Conservation (phyloP, 1,284 basidiomycete species). For the Tilletia indica region DNA sequence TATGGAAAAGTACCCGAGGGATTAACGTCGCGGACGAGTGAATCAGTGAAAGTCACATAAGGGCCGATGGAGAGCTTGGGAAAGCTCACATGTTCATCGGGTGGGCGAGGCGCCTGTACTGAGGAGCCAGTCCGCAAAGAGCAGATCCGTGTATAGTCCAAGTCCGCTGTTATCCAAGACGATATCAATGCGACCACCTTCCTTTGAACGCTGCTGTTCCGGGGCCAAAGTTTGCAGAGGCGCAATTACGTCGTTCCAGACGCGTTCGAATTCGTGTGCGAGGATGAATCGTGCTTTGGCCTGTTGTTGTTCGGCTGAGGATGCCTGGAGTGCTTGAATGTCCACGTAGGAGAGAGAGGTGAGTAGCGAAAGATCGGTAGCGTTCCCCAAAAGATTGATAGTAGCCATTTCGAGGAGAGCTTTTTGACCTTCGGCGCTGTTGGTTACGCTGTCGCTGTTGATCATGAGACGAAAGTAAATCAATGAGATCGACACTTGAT, state of each 20-base stretch:
- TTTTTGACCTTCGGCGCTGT: no score
- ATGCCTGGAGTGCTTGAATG: slow-evolving; percentile 75
- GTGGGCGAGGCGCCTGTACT: slow-evolving; percentile 48
- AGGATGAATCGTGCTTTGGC: slow-evolving; percentile 68
- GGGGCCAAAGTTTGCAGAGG: background rate
- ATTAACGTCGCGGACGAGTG: slow-evolving; percentile 56
- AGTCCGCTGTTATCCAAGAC: slow-evolving; percentile 89
- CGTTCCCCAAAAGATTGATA: slow-evolving; percentile 70
- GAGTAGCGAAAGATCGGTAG: slow-evolving; percentile 72
- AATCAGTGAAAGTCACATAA: slow-evolving; percentile 35
- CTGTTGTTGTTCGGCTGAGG: slow-evolving; percentile 62
- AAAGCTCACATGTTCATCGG: slow-evolving; percentile 45
- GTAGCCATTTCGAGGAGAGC: slow-evolving; percentile 82
- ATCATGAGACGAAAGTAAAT: no score
- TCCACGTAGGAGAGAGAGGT: slow-evolving; percentile 76
- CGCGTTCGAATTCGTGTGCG: slow-evolving; percentile 74
- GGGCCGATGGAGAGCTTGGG: background rate
- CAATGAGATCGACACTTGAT: no score
- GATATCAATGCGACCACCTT: slow-evolving; percentile 73
- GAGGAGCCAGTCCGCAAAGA: slow-evolving; percentile 80
- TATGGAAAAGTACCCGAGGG: slow-evolving; percentile 45
- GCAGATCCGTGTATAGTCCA: slow-evolving; percentile 90
- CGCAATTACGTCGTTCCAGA: slow-evolving; percentile 52
- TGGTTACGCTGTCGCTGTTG: no score
- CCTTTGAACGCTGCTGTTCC: slow-evolving; percentile 65